Conservation (phyloP, 2,329 filamentous ascomycete species). For the Xylaria sp. region DNA sequence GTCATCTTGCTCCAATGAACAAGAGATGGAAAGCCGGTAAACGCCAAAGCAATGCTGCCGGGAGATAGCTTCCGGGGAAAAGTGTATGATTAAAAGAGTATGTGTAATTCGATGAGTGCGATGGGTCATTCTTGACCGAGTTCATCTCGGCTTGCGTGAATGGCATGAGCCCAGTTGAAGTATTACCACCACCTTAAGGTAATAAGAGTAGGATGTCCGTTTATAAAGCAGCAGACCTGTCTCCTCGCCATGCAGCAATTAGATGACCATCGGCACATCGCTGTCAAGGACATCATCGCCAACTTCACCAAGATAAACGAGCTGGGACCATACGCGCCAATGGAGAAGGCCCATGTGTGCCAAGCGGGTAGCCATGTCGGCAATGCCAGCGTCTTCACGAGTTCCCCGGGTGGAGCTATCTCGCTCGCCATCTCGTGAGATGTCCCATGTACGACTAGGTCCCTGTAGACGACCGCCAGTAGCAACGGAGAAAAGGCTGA, state of each 20-base stretch:
- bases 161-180: neutral
- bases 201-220: conserved; percentile 1
- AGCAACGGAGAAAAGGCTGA: conserved; percentile 65
- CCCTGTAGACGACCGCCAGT: conserved; percentile 62
- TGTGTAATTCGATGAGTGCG: conserved; percentile 12
- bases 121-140: conserved; percentile 9
- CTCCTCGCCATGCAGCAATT: conserved; percentile 15
- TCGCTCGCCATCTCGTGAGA: conserved; percentile 42
- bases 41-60: conserved; percentile 38
- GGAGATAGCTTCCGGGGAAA: conserved; percentile 11
- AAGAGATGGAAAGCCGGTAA: conserved; percentile 24
- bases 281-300: conserved; percentile 42
- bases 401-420: conserved; percentile 54
- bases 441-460: conserved; percentile 52
- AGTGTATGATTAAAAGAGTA: conserved; percentile 34
- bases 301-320: conserved; percentile 70
- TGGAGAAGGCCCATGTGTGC: conserved; percentile 87
- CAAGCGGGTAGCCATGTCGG: conserved; percentile 79
- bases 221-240: neutral
- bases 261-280: conserved; percentile 45
- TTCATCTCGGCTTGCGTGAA: conserved; percentile 4
- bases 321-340: conserved; percentile 86
- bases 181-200: neutral
- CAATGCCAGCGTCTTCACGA: conserved; percentile 65
- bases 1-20: conserved; percentile 14